Evolutionary conservation across 768 basidiomycete genomes (phyloP), one percentile per base, ranked within the genome.

Genomic region (Steccherinum ochraceum): DNA sequence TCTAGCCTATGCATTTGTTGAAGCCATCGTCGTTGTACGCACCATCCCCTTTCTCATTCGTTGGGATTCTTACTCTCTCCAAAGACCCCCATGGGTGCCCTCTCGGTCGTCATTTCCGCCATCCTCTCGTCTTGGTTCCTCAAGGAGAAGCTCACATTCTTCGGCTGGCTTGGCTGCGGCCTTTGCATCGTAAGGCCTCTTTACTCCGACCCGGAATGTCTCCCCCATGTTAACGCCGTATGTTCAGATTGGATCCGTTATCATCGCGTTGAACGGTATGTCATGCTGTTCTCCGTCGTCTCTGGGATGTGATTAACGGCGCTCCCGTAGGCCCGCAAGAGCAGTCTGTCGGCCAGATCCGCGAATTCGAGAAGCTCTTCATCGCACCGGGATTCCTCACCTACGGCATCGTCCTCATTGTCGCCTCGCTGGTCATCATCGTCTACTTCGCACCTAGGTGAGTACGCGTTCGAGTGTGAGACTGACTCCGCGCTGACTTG

Each of bases 31-130:
- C 53, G 96, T 98, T 53, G 87, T 90, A 65, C 55, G 83, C 75
- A 20, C 48, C 25, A 43, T 47, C 21, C 23, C 40, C 20, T 53
- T 12, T 5, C 12, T 18, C 19, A 25, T 5, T n/a, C 23, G 19
- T 7, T 50, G 3, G 18, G 42, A 24, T 41, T 43, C 24, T 39
- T 51, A 45, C 44, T 13, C 42, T 20, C 41, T 43, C 30, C 25
- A 44, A 56, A 88, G 84, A 98, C 95, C 35, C 96, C 95, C 2
- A 80, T 99, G 59, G 95, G 95, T 40, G 93, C 95, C 5, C 79
- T 99, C 49, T 93, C 93, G 18, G 96, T 99, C 58, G 96, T 99
- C 57, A 76, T 98, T 56, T 95, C 86, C 66, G 93, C 94, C 46
- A 87, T 95, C 26, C 72, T 97, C 16, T 94, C 94, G 5, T 93